phyloP scores from a whole-genome alignment of 352 stramenopile genomes.

The Pythium myriotylum region DNA sequence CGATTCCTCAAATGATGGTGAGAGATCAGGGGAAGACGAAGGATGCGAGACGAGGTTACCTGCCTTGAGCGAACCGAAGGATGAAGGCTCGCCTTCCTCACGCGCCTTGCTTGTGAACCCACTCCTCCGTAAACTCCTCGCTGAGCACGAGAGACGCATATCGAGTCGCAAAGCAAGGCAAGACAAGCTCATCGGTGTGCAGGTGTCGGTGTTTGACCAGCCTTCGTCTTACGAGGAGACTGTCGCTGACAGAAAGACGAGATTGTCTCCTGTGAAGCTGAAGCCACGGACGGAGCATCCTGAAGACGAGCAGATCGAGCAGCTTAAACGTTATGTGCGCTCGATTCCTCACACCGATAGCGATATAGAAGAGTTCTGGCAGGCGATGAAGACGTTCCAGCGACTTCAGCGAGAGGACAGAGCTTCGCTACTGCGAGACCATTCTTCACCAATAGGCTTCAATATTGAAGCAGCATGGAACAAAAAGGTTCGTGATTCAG shows the following conservation, averaged over 20 bases:
- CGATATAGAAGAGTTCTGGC: conserved; percentile 45
- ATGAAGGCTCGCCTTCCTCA: neutral
- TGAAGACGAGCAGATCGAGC: conserved; percentile 45
- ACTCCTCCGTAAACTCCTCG: conserved; percentile 6
- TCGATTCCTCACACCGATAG: conserved; percentile 48
- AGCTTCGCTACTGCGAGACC: conserved; percentile 31
- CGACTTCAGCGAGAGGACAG: conserved; percentile 41
- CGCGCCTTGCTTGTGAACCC: conserved; percentile 3
- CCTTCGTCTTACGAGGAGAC: neutral
- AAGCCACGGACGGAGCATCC: conserved; percentile 4
- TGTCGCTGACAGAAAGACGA: neutral
- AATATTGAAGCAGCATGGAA: conserved; percentile 65
- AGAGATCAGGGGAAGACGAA: conserved; percentile 3
- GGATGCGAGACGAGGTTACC: neutral
- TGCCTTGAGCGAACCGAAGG: too few species aligned
- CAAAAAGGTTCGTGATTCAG: conserved; percentile 34
- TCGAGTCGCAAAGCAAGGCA: conserved; percentile 10
- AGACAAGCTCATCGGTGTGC: conserved; percentile 5
- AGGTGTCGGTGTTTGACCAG: conserved; percentile 20
- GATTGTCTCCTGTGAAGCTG: neutral
- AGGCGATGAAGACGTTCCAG: conserved; percentile 48
- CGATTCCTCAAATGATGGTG: neutral
- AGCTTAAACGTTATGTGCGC: conserved; percentile 42
- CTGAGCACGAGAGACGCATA: conserved; percentile 4
- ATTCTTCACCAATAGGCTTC: conserved; percentile 51